Base-by-base conservation (phyloP, 2,329 filamentous ascomycete species). In the Chaetomiaceae sp. region DNA sequence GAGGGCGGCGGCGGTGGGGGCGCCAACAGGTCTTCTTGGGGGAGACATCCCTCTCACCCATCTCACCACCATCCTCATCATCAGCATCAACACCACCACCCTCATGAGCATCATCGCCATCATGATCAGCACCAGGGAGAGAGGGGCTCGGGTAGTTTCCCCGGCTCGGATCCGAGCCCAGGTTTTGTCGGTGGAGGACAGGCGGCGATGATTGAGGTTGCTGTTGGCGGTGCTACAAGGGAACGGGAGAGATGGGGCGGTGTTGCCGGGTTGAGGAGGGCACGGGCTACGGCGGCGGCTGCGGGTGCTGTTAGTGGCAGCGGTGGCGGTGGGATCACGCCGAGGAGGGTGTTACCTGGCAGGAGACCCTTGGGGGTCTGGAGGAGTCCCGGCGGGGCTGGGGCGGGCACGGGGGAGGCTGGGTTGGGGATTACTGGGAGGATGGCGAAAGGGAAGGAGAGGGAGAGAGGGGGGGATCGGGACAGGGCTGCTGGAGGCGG, bases 371-470 rank as follows among this genome's bases (percentile, higher is more conserved):
- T 18, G 2, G 48, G 43, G 9, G 43, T 34, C 5, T 53, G 46
- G 54, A 47, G 46, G 50, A 56, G 54, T 33, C 49, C 54, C 16
- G 56, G 58, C 29, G 58, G 9, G 16, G 44, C 29, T 6, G 40
- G 33, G 6, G 62, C 64, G 5, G 23, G 30, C 2, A 25, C 1
- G 14, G 51, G 16, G 1, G 18, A 3, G 6, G 20, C 43, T 41
- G 56, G 16, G 48, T 54, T 48, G 42, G 55, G 54, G 27, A 48
- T 55, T 16, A 16, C 5, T 27, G 42, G 38, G 56, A 66, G 63
- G 44, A 66, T 63, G 34, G 54, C 42, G 10, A 76, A 74, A 62
- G 72, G 72, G 1, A 81, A 81, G 61, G 77, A 73, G 1, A 80
- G 78, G 60, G 73, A 73, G 47, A 64, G 73, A 73, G 47, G 64